phyloP scores from a whole-genome alignment of 192 early-diverging fungal species.

The Mortierella alpina region DNA sequence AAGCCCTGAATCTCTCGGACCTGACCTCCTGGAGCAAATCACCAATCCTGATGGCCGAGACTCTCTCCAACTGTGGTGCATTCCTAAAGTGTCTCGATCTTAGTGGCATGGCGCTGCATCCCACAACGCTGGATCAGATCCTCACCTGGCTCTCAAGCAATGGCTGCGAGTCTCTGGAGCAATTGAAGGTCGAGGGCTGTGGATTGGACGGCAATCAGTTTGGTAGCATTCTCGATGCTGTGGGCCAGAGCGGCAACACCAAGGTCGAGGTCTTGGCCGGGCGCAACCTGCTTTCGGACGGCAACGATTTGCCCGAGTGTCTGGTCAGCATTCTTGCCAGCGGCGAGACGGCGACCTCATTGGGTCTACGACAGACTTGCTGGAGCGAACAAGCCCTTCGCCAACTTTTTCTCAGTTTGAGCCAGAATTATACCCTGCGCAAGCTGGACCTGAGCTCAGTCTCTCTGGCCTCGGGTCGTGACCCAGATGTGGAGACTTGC shows the following conservation, averaged over 20 bases:
- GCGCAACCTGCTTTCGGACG: slow-evolving; percentile 55
- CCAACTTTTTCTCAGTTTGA: slow-evolving; percentile 57
- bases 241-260: slow-evolving; percentile 48
- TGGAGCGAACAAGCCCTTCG: slow-evolving; percentile 62
- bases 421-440: slow-evolving; percentile 53
- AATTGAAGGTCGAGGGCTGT: slow-evolving; percentile 54
- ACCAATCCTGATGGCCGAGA: slow-evolving; percentile 49
- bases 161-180: slow-evolving; percentile 34
- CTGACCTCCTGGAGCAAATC: slow-evolving; percentile 53
- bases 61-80: slow-evolving; percentile 40
- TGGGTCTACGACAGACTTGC: slow-evolving; percentile 55
- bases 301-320: slow-evolving; percentile 51
- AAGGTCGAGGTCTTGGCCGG: slow-evolving; percentile 53
- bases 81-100: slow-evolving; percentile 27
- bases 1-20: slow-evolving; percentile 23
- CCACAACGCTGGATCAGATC: slow-evolving; percentile 40
- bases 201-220: slow-evolving; percentile 56
- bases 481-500: slow-evolving; percentile 55
- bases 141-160: slow-evolving; percentile 40
- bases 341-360: slow-evolving; percentile 48
- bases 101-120: slow-evolving; percentile 49
- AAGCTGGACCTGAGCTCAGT: slow-evolving; percentile 56
- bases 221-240: slow-evolving; percentile 50
- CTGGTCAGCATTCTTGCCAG: slow-evolving; percentile 51
- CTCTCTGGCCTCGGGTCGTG: slow-evolving; percentile 30